A percentile compares a stretch with the other conserved stretches of the same genome.
Evolutionary conservation across 2,329 filamentous ascomycete genomes (phyloP).

Genomic region (Ceratocystiopsis minuta): DNA sequence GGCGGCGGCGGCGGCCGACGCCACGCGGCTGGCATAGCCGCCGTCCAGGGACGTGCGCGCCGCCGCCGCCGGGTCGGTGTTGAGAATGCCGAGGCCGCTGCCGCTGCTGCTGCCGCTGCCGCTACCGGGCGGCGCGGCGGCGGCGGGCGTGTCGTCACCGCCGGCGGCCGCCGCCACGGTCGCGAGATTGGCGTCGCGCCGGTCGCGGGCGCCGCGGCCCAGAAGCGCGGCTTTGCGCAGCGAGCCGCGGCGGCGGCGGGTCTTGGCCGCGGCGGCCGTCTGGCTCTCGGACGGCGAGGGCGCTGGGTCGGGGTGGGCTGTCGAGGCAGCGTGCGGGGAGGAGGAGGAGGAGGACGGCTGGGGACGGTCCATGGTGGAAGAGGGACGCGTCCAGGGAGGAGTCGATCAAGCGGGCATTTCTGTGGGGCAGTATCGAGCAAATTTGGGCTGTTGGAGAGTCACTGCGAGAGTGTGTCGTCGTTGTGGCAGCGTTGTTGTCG

Average conservation of each 20-base stretch:
- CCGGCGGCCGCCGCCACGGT: too few relatives aligned
- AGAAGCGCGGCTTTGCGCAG: slow-evolving; percentile 74
- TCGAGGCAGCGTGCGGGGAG: slow-evolving; percentile 1
- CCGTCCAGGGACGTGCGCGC: slow-evolving; percentile 23
- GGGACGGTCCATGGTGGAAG: neutral
- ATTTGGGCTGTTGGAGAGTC: too few relatives aligned
- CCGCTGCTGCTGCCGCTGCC: slow-evolving; percentile 12
- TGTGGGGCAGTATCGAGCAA: too few relatives aligned
- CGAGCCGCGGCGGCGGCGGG: slow-evolving; percentile 62
- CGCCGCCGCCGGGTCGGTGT: slow-evolving; percentile 8
- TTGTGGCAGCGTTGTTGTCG: neutral
- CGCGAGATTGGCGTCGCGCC: too few relatives aligned
- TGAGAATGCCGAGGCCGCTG: slow-evolving; percentile 29
- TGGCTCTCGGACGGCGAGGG: slow-evolving; percentile 12
- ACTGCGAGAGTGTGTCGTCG: too few relatives aligned
- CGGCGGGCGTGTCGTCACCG: slow-evolving; percentile 8
- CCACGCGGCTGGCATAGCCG: slow-evolving; percentile 18
- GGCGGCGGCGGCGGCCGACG: slow-evolving; percentile 1
- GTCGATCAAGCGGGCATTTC: neutral
- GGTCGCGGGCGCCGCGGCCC: slow-evolving; percentile 40
- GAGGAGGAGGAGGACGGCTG: neutral
- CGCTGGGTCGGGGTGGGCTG: slow-evolving; percentile 3
- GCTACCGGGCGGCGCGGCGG: neutral
- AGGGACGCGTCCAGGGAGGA: neutral
- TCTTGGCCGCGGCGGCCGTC: slow-evolving; percentile 25